phyloP scores from a whole-genome alignment of 2,329 filamentous ascomycete species.

The Colletotrichum salicis region DNA sequence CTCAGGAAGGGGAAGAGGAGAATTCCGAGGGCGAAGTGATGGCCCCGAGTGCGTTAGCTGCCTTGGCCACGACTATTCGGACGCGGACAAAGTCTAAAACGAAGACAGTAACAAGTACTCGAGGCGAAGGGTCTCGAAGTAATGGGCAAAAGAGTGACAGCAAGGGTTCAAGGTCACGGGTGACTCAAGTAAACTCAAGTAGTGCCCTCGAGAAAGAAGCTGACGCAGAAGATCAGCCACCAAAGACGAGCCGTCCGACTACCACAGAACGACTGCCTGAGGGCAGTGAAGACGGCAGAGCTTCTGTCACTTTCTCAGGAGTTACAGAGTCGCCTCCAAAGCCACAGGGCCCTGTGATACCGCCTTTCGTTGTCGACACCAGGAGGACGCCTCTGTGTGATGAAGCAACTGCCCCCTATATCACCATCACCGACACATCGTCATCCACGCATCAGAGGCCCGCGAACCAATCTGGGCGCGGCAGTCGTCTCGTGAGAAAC shows the following conservation, averaged over 20 bases:
- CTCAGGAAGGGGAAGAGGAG: background rate
- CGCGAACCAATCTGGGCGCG: background rate
- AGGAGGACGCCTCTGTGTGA: background rate
- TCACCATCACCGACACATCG: background rate
- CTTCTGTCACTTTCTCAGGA: background rate
- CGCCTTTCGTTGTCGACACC: background rate
- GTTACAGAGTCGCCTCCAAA: background rate
- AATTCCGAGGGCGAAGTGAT: background rate
- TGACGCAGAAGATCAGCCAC: background rate
- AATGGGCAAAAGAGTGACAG: too few relatives aligned
- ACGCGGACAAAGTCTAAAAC: background rate
- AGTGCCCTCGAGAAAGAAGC: background rate
- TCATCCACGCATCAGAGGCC: background rate
- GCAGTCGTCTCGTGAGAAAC: too few relatives aligned
- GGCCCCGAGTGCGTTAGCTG: conserved; percentile 1
- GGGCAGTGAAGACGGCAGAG: background rate
- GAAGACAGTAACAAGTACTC: background rate
- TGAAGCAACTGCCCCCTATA: background rate
- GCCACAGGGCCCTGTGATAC: background rate
- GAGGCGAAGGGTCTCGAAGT: background rate
- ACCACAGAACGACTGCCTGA: background rate
- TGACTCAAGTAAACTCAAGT: background rate
- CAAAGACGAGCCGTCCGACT: background rate
- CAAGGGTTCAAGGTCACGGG: background rate
- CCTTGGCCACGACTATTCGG: background rate